Percentiles rank a stretch among this genome's conserved stretches.
Evolutionary conservation across 352 stramenopile genomes (phyloP).

Genomic region (Phytophthora gonapodyides): DNA sequence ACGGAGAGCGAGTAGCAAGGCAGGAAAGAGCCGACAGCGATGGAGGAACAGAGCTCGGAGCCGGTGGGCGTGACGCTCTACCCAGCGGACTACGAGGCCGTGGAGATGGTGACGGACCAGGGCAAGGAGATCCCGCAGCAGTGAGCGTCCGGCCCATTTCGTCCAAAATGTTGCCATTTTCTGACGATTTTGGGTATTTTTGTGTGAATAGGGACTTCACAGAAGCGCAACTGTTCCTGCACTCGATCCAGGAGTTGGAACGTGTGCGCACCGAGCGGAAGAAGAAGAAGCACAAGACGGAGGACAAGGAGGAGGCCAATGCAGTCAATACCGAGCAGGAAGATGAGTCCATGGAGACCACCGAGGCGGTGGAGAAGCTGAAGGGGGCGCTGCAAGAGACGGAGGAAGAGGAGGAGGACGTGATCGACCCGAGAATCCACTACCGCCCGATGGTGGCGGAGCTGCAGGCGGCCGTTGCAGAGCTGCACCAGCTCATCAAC

Average conservation of each 20-base stretch:
- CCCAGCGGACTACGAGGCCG: slow-evolving; percentile 73
- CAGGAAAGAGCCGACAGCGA: slow-evolving; percentile 23
- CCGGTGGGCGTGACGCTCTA: slow-evolving; percentile 78
- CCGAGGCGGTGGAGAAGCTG: slow-evolving; percentile 26
- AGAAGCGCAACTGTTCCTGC: slow-evolving; percentile 80
- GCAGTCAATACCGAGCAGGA: slow-evolving; percentile 33
- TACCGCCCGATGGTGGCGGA: slow-evolving; percentile 86
- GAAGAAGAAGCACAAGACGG: slow-evolving; percentile 59
- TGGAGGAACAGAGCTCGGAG: slow-evolving; percentile 52
- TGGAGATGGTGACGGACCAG: slow-evolving; percentile 83
- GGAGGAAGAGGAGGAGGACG: slow-evolving; percentile 59
- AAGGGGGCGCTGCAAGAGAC: slow-evolving; percentile 31
- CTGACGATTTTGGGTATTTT: slow-evolving; percentile 5
- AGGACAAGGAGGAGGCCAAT: slow-evolving; percentile 20
- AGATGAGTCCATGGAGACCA: slow-evolving; percentile 39
- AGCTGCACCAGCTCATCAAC: slow-evolving; percentile 88
- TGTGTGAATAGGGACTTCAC: slow-evolving; percentile 67
- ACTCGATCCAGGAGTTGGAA: slow-evolving; percentile 86
- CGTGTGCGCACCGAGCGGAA: slow-evolving; percentile 56
- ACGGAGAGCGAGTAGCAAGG: slow-evolving; percentile 1
- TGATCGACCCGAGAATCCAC: slow-evolving; percentile 87
- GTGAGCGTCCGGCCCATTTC: slow-evolving; percentile 33
- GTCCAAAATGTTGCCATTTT: slow-evolving; percentile 4
- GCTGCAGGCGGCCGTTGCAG: slow-evolving; percentile 75
- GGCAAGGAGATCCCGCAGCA: slow-evolving; percentile 81